These are phyloP conservation scores for Neurospora sp. DNA, from an alignment of 495 filamentous ascomycete species.

Conservation along the genomic window DNA sequence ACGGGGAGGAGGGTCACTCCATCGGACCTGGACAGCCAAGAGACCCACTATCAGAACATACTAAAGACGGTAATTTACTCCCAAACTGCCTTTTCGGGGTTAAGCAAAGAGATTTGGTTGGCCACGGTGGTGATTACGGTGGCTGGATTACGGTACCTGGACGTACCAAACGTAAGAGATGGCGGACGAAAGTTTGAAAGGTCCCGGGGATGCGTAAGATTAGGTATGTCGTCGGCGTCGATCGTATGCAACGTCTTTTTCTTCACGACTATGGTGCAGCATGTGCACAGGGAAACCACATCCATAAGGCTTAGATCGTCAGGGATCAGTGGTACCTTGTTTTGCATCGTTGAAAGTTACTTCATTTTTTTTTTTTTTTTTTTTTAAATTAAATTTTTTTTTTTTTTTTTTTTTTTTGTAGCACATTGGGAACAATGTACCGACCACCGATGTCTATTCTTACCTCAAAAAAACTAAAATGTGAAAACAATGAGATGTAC, in stretches of 20 bases:
- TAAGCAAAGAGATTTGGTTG: neutral
- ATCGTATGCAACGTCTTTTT: neutral
- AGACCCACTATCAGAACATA: neutral
- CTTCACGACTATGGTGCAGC: neutral
- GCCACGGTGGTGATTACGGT: neutral
- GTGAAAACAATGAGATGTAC: too few relatives aligned
- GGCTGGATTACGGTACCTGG: neutral
- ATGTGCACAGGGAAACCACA: neutral
- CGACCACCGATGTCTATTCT: too few relatives aligned
- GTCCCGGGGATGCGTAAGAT: neutral
- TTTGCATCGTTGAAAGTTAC: too few relatives aligned
- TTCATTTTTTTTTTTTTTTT: too few relatives aligned
- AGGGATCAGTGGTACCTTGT: too few relatives aligned
- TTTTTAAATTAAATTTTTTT: too few relatives aligned
- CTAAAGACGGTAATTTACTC: neutral
- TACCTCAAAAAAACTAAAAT: too few relatives aligned
- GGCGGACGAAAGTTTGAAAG: neutral
- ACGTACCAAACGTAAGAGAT: neutral
- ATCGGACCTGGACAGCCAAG: neutral
- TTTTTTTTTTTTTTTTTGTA: too few relatives aligned
- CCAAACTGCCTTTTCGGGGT: neutral
- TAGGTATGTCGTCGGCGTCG: neutral
- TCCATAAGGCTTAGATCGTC: neutral
- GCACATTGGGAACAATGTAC: too few relatives aligned
- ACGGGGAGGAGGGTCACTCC: neutral